Evolutionary conservation across 148 eudicot genomes (phyloP).

Genomic region (Nyssa sinensis): DNA sequence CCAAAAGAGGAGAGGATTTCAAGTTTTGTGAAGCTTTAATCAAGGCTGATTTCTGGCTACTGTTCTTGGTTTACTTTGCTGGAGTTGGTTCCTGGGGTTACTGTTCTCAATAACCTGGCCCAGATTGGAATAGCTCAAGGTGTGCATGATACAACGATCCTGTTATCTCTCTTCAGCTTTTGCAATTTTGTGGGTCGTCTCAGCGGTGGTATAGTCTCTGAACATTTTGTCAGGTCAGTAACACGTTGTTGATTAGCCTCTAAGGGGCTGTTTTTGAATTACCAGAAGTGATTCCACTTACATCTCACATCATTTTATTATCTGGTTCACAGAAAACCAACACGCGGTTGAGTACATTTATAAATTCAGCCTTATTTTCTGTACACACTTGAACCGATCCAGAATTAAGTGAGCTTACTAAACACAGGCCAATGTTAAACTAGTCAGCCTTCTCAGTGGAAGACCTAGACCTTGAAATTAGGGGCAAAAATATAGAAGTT

Average conservation of each 20-base stretch:
- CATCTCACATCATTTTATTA: too few relatives aligned
- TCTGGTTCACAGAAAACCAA: too few relatives aligned
- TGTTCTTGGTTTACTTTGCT: constrained; percentile 73
- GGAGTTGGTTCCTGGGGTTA: constrained; percentile 94
- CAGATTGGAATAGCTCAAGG: constrained; percentile 86
- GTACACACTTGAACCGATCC: too few relatives aligned
- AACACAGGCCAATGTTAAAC: too few relatives aligned
- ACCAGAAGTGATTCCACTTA: too few relatives aligned
- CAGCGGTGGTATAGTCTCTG: constrained; percentile 79
- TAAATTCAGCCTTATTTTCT: too few relatives aligned
- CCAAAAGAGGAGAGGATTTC: constrained; percentile 89
- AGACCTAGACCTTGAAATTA: too few relatives aligned
- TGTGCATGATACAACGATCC: constrained; percentile 54
- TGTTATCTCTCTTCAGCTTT: constrained; percentile 76
- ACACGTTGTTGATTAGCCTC: neutral
- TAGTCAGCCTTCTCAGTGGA: too few relatives aligned
- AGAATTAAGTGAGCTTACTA: too few relatives aligned
- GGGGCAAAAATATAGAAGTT: too few relatives aligned
- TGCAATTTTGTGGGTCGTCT: constrained; percentile 82
- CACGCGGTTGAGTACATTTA: too few relatives aligned
- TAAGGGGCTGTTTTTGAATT: too few relatives aligned
- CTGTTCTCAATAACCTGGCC: constrained; percentile 90
- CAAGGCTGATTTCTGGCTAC: constrained; percentile 96
- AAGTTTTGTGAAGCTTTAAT: constrained; percentile 66
- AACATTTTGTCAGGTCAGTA: constrained; percentile 74